Percentiles rank a stretch among this genome's conserved stretches.
Evolutionary conservation across 495 filamentous ascomycete genomes (phyloP).

Genomic region (Aspergillus homomorphus): DNA sequence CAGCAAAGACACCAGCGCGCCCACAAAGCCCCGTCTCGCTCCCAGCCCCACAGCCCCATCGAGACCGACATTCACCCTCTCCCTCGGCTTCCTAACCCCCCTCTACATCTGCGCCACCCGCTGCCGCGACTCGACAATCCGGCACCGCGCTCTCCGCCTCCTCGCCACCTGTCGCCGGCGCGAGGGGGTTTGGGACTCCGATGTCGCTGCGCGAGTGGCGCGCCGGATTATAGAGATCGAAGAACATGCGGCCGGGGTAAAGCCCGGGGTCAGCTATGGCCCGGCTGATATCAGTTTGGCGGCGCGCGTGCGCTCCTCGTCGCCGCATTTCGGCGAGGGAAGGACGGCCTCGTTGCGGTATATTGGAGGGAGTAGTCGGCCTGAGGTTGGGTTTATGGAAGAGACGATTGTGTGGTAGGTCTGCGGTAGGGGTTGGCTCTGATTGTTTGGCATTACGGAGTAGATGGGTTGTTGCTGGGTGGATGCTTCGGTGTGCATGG

Average conservation of each 20-base stretch:
- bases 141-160: slow-evolving; percentile 19
- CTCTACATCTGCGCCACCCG: slow-evolving; percentile 22
- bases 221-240: slow-evolving; percentile 51
- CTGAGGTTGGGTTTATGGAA: background rate
- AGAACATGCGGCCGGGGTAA: slow-evolving; percentile 32
- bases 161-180: slow-evolving; percentile 25
- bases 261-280: background rate
- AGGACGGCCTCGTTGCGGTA: background rate
- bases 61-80: slow-evolving; percentile 13
- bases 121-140: slow-evolving; percentile 20
- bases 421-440: background rate
- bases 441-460: too few species aligned
- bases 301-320: background rate
- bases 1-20: background rate
- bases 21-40: background rate
- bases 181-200: slow-evolving; percentile 60
- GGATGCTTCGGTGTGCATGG: too few species aligned
- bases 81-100: slow-evolving; percentile 22
- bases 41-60: background rate
- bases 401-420: background rate
- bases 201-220: slow-evolving; percentile 49
- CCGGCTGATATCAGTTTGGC: background rate
- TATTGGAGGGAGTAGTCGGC: background rate
- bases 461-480: too few species aligned
- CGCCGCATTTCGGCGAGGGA: background rate